A percentile compares a stretch with the other conserved stretches of the same genome.
phyloP scores from a whole-genome alignment of 1,139 yeast species.

The Starmera stellimalicola region DNA sequence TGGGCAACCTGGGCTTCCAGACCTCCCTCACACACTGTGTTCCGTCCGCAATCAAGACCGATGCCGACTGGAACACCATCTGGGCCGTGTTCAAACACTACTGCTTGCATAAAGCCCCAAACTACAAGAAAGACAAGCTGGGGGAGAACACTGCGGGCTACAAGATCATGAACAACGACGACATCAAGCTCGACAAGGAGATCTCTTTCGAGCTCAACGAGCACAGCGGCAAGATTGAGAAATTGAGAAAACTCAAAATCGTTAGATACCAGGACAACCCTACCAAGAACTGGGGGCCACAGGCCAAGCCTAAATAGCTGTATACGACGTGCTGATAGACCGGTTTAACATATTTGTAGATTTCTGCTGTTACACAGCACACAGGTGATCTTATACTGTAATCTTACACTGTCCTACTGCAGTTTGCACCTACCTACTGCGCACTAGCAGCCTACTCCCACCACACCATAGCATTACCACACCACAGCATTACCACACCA shows the following conservation, averaged over 20 bases:
- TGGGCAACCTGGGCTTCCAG: constrained; percentile 76
- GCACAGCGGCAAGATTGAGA: constrained; percentile 44
- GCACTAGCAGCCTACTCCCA: too few species aligned
- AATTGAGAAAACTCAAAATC: constrained; percentile 64
- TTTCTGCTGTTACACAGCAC: too few species aligned
- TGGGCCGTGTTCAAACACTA: constrained; percentile 69
- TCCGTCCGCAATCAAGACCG: constrained; percentile 78
- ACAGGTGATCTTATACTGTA: too few species aligned
- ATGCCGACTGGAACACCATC: constrained; percentile 76
- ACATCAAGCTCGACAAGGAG: constrained; percentile 23
- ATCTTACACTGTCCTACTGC: too few species aligned
- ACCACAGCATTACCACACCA: too few species aligned
- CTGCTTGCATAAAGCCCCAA: constrained; percentile 37
- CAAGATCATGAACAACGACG: constrained; percentile 39
- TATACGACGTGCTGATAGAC: too few species aligned
- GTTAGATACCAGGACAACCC: constrained; percentile 90
- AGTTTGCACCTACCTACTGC: too few species aligned
- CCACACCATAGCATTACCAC: too few species aligned
- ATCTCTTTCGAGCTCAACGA: constrained; percentile 48
- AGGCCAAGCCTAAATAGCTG: constrained; percentile 54
- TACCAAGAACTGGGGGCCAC: constrained; percentile 93
- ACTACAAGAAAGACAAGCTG: constrained; percentile 30
- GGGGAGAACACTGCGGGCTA: constrained; percentile 55
- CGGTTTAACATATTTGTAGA: too few species aligned
- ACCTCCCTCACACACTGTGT: constrained; percentile 86